Evolutionary conservation across 73 alveolate species (phyloP), one percentile per base, ranked within the genome.

Genomic region (Paramecium tetraurelia): DNA sequence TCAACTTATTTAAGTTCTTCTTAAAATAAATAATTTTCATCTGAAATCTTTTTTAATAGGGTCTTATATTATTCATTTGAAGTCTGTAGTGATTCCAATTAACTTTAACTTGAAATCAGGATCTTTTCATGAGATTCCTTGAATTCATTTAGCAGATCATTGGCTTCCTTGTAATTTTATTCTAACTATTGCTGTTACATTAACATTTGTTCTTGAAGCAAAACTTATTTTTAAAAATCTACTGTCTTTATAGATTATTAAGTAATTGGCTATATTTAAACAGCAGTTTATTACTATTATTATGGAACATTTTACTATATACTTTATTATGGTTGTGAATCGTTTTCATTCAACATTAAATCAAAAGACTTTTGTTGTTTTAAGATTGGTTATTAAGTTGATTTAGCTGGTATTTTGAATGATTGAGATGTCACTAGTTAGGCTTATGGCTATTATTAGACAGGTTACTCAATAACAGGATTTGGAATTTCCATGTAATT

Each of bases 1-100:
- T 80, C 72, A 41, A 80, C 21, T 31, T 80, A 31, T 80, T 80
- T 80, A 9, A 80, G 16, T 46, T 80, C 90, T 20, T 80, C 90
- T n/a, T 41, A 41, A 46, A 80, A 80, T 80, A 80, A 22, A 24
- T 80, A 59, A 80, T 80, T 80, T 46, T 80, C 90, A 80, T 80
- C 90, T 12, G 70, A 80, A 38, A 80, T 80, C 18, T 80, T 80
- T 35, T 80, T 80, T 9, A 80, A 24, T 24, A 80, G 16, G 24
- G 90, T 80, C 33, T 80, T 80, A 80, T 80, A 80, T 41, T 41
- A 29, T 80, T 80, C 90, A 48, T 80, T 80, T 43, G 57, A 22
- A 4, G 46, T 80, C 7, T 80, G 10, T n/a, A 80, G 12, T 18
- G 46, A 44, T 31, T 80, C 90, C 21, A 80, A 44, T 80, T 80